phyloP scores from a whole-genome alignment of 768 basidiomycete species.

The Macrolepiota albuminosa region DNA sequence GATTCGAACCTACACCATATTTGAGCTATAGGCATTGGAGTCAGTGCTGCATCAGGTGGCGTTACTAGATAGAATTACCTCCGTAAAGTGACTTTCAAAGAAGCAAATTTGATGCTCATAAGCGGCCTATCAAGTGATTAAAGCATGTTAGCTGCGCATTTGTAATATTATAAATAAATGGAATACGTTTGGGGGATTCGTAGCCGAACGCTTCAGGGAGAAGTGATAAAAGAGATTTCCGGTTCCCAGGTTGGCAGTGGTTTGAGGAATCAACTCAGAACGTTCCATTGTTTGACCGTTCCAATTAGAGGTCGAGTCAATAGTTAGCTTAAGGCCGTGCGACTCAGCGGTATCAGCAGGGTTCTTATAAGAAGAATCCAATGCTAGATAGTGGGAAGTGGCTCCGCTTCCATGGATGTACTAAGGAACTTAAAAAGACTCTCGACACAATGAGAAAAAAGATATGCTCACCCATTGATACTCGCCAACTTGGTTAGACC shows the following conservation, averaged over 20 bases:
- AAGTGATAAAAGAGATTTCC: constrained; percentile 63
- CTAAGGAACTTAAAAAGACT: constrained; percentile 15
- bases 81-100: constrained; percentile 63
- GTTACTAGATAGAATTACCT: constrained; percentile 26
- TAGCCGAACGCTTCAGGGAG: constrained; percentile 43
- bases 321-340: constrained; percentile 48
- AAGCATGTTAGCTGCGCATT: background rate
- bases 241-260: constrained; percentile 48
- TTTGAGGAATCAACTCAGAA: constrained; percentile 40
- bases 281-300: constrained; percentile 46
- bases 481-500: constrained; percentile 47
- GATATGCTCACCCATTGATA: constrained; percentile 48
- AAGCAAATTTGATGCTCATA: constrained; percentile 59
- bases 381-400: constrained; percentile 49
- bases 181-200: constrained; percentile 46
- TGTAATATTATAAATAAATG: background rate
- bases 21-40: constrained; percentile 35
- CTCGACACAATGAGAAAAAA: background rate
- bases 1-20: constrained; percentile 48
- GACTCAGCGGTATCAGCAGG: constrained; percentile 48
- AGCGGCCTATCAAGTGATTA: constrained; percentile 30
- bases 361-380: constrained; percentile 51
- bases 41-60: background rate
- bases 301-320: constrained; percentile 51
- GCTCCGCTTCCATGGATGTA: constrained; percentile 53